Percentiles rank a stretch among this genome's conserved stretches.
Conservation (phyloP, 192 early-diverging fungal genomes). For the Gamsiella multidivaricata region DNA sequence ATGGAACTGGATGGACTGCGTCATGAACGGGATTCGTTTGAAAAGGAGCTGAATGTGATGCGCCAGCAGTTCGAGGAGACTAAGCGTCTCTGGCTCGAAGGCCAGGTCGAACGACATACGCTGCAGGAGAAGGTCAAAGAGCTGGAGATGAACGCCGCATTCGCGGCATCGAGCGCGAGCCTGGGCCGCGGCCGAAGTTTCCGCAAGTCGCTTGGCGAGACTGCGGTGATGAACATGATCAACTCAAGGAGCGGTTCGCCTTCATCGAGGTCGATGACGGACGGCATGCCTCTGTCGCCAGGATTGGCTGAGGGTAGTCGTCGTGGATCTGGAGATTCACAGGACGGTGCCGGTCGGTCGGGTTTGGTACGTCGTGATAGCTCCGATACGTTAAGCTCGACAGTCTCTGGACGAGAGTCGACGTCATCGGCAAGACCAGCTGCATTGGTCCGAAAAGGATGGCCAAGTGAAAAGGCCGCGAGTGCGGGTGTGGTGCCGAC, state of each 20-base stretch:
- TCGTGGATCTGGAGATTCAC: conserved; percentile 26
- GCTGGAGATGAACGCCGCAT: conserved; percentile 50
- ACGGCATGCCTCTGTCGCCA: not conserved
- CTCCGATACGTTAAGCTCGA: conserved; percentile 39
- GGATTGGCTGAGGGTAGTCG: not conserved
- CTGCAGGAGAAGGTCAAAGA: conserved; percentile 55
- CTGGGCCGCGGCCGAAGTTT: conserved; percentile 29
- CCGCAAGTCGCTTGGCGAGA: conserved; percentile 43
- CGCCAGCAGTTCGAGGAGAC: conserved; percentile 53
- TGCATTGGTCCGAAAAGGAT: conserved; percentile 42
- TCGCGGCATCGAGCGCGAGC: conserved; percentile 19
- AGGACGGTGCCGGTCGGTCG: not conserved
- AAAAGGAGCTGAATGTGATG: conserved; percentile 37
- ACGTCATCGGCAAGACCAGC: conserved; percentile 27
- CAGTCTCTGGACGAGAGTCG: conserved; percentile 40
- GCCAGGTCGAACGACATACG: conserved; percentile 41
- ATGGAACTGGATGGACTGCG: conserved; percentile 47
- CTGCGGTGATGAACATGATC: conserved; percentile 40
- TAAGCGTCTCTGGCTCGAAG: conserved; percentile 43
- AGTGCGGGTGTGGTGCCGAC: conserved; percentile 48
- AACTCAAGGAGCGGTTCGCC: conserved; percentile 34
- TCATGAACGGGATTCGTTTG: conserved; percentile 42
- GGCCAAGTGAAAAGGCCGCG: conserved; percentile 55
- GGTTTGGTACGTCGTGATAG: conserved; percentile 19
- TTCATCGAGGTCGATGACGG: conserved; percentile 33